Evolutionary conservation across 257 asterid species (phyloP).

Genomic region (Cinchona pubescens): DNA sequence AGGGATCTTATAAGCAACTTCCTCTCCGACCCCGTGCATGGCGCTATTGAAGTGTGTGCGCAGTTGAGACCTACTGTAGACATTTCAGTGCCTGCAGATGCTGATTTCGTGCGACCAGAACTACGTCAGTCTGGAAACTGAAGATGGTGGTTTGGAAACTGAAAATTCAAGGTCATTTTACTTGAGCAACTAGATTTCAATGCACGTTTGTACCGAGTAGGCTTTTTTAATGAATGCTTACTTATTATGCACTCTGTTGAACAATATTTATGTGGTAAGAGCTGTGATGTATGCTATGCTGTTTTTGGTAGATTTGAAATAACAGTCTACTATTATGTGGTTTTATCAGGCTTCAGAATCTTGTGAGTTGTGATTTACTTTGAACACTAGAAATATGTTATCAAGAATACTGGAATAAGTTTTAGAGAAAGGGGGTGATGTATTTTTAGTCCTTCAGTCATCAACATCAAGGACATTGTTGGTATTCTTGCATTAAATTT

Average conservation of each 20-base stretch:
- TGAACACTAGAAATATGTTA: too few species aligned
- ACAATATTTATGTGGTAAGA: background rate
- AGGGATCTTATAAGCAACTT: slow-evolving; percentile 80
- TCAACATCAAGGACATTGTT: too few species aligned
- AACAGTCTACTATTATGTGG: too few species aligned
- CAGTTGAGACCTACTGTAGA: slow-evolving; percentile 92
- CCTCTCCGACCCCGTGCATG: slow-evolving; percentile 77
- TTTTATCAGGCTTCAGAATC: background rate
- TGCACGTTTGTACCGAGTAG: background rate
- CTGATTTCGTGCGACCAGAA: slow-evolving; percentile 94
- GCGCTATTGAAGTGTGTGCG: slow-evolving; percentile 83
- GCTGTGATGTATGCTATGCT: too few species aligned
- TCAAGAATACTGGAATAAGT: too few species aligned
- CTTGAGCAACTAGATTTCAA: background rate
- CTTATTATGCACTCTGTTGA: background rate
- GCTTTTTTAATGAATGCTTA: background rate
- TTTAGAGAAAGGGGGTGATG: too few species aligned
- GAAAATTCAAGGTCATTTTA: background rate
- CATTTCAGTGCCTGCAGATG: slow-evolving; percentile 84
- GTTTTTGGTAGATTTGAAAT: too few species aligned
- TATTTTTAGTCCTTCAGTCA: too few species aligned
- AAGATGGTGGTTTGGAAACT: background rate
- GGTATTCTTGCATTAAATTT: too few species aligned
- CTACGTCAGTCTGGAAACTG: slow-evolving; percentile 55
- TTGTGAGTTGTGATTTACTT: background rate